phyloP scores from a whole-genome alignment of 2,329 filamentous ascomycete genomes.

The Talaromyces amestolkiae region DNA sequence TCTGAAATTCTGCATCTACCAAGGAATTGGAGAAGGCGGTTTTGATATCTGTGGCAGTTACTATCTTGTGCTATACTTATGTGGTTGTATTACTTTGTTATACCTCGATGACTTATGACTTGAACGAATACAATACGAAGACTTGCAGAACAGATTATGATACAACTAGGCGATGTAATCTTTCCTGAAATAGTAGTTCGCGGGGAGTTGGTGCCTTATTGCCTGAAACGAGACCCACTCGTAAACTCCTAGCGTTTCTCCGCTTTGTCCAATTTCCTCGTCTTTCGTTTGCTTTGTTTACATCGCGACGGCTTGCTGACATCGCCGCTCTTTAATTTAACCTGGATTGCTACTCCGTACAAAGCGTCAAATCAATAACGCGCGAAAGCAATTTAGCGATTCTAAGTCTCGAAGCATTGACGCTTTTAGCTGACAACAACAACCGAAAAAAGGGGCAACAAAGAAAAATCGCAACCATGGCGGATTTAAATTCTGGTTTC shows the following conservation, averaged over 20 bases:
- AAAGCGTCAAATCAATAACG: background rate
- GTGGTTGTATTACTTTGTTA: background rate
- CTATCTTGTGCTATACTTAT: background rate
- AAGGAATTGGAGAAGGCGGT: background rate
- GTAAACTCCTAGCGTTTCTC: background rate
- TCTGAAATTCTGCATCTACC: background rate
- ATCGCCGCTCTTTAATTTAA: background rate
- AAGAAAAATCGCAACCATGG: slow-evolving; percentile 12
- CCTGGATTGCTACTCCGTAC: too few species aligned
- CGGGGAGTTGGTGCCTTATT: background rate
- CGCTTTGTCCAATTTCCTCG: background rate
- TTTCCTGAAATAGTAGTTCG: background rate
- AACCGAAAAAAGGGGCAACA: background rate
- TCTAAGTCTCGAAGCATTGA: background rate
- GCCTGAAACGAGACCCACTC: background rate
- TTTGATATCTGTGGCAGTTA: slow-evolving; percentile 12
- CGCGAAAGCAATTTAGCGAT: background rate
- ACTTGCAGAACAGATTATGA: background rate
- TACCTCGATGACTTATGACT: background rate
- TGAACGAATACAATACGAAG: background rate
- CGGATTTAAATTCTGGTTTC: slow-evolving; percentile 29
- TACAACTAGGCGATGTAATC: background rate
- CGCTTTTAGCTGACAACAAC: background rate
- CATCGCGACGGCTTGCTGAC: background rate
- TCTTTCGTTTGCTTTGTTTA: background rate